Percentiles rank a stretch among this genome's conserved stretches.
Evolutionary conservation across 2,329 filamentous ascomycete species (phyloP).

Genomic region (Arthrinium puccinioides): DNA sequence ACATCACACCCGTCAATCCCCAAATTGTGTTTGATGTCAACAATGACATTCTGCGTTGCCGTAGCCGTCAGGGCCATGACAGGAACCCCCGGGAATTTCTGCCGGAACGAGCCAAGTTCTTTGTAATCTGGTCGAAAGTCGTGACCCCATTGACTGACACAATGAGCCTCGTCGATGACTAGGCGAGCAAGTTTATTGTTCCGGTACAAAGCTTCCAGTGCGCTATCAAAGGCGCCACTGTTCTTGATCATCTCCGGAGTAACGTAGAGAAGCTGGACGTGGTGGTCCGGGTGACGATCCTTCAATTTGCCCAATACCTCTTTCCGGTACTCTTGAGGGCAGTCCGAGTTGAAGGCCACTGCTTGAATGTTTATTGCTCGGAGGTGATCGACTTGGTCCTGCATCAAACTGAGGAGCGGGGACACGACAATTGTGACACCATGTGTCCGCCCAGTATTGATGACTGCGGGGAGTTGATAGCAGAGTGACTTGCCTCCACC

Average conservation of each 20-base stretch:
- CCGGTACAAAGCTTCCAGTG: conserved; percentile 60
- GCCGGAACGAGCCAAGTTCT: conserved; percentile 66
- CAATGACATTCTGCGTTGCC: conserved; percentile 85
- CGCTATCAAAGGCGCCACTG: conserved; percentile 60
- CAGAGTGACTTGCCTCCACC: conserved; percentile 95
- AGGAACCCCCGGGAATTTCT: conserved; percentile 69
- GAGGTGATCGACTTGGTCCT: conserved; percentile 88
- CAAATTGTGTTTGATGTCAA: conserved; percentile 89
- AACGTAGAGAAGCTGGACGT: conserved; percentile 83
- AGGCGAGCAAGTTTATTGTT: conserved; percentile 74
- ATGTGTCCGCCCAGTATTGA: conserved; percentile 70
- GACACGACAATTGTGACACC: conserved; percentile 95
- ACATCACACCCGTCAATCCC: conserved; percentile 69
- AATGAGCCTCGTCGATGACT: conserved; percentile 98
- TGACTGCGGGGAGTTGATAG: conserved; percentile 86
- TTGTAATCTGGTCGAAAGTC: conserved; percentile 98
- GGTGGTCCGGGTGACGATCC: conserved; percentile 60
- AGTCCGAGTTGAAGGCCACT: conserved; percentile 74
- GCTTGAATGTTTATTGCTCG: conserved; percentile 69
- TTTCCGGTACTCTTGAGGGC: conserved; percentile 52
- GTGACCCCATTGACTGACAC: conserved; percentile 98
- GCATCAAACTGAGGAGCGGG: conserved; percentile 90
- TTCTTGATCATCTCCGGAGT: conserved; percentile 96
- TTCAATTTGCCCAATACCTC: conserved; percentile 60
- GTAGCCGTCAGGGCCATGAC: conserved; percentile 95